Evolutionary conservation across 75 land plant genomes (phyloP), one percentile per base, ranked within the genome.

Genomic region (Picea sitchensis): DNA sequence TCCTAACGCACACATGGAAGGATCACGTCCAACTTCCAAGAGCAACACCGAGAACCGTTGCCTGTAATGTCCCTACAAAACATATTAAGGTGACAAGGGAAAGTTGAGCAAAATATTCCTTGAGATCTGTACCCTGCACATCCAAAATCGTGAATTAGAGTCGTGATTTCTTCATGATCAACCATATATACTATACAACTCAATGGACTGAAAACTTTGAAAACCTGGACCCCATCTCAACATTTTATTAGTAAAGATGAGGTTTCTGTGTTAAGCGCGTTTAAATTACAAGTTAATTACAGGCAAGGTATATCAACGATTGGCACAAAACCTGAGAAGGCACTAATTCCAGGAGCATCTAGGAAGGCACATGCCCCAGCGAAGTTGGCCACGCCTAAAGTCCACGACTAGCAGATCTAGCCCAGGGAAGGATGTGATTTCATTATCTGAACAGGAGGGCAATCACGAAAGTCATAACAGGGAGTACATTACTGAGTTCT

Each of bases 401-500:
- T 26, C 26, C 26, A 26, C 26, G 26, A 26, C 26, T 26, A 26
- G 26, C 26, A 26, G 26, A 26, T 26, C 26, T 26, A 26, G 26
- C 26, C 26, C 26, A 26, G 26, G 26, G 26, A 26, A 26, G 26
- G 26, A 26, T 51, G 56, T 9, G 11, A 51, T 1, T 73, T 73
- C 11, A 54, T 32, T 59, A 84, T 85, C 86, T 83, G 75, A 62
- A 83, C 3, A 85, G 9, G 12, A 83, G 77, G 8, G 87, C 87
- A 65, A 85, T 54, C 26, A 85, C 75, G 47, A 85, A 85, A 34
- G 87, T 85, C 76, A 83, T 77, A 18, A 80, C 87, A 14, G 87
- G 87, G 64, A 83, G 69, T 5, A 83, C 60, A 61, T 83, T 85
- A 65, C 86, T 78, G 82, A 85, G 79, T 30, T 86, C 87, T 47